phyloP scores from a whole-genome alignment of 345 rosid species.

The Euclidium syriacum region DNA sequence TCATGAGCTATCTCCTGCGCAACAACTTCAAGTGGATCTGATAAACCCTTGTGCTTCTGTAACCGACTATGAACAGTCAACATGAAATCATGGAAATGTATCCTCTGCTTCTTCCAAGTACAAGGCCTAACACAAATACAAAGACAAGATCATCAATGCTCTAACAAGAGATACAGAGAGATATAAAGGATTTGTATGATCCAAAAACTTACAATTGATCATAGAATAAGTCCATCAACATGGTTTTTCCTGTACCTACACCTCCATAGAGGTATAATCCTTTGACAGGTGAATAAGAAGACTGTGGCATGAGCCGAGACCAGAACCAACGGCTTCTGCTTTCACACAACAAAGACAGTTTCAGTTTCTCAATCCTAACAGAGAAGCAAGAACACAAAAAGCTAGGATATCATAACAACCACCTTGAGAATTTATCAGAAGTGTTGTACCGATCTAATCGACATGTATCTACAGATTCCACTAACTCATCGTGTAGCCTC shows the following conservation, averaged over 20 bases:
- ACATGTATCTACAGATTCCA: slow-evolving; percentile 75
- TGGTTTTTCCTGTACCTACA: slow-evolving; percentile 97
- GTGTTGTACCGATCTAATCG: slow-evolving; percentile 84
- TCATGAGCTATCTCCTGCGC: slow-evolving; percentile 95
- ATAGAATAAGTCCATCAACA: slow-evolving; percentile 96
- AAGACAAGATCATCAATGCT: neutral
- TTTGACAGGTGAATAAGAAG: slow-evolving; percentile 71
- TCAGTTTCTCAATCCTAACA: neutral
- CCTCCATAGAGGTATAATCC: slow-evolving; percentile 96
- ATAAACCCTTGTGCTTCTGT: slow-evolving; percentile 92
- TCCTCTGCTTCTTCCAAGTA: slow-evolving; percentile 93
- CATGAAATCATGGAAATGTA: slow-evolving; percentile 99
- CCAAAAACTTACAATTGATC: slow-evolving; percentile 68
- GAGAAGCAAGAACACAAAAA: neutral
- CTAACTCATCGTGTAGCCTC: slow-evolving; percentile 80
- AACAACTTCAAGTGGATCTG: slow-evolving; percentile 98
- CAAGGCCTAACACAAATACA: slow-evolving; percentile 54
- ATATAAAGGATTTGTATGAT: neutral
- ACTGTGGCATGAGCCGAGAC: slow-evolving; percentile 80
- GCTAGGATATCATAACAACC: neutral
- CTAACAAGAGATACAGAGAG: neutral
- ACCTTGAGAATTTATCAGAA: slow-evolving; percentile 79
- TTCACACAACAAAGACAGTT: neutral
- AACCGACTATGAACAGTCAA: slow-evolving; percentile 85
- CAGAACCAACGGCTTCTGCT: slow-evolving; percentile 95